Conservation (phyloP, 2,329 filamentous ascomycete genomes). For the Gaeumannomyces tritici region DNA sequence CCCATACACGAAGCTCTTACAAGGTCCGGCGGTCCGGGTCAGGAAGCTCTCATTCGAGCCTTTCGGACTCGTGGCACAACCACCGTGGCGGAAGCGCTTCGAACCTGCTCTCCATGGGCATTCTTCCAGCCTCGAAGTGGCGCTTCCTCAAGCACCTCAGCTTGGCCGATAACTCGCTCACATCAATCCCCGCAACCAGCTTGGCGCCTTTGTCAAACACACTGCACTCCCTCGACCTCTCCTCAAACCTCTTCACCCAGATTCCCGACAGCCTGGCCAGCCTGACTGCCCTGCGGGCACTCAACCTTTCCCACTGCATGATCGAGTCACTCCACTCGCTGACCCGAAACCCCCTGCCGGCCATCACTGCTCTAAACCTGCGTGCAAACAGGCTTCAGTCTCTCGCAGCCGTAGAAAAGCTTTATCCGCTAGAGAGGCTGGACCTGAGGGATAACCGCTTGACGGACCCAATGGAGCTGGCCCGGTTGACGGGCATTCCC, state of each 20-base stretch:
- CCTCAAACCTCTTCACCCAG: slow-evolving; percentile 86
- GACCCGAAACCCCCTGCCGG: slow-evolving; percentile 75
- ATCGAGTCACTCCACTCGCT: slow-evolving; percentile 89
- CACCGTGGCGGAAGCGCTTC: slow-evolving; percentile 58
- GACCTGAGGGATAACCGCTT: slow-evolving; percentile 87
- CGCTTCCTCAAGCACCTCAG: slow-evolving; percentile 87
- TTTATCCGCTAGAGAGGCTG: slow-evolving; percentile 79
- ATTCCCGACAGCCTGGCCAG: slow-evolving; percentile 85
- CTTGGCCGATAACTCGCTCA: slow-evolving; percentile 83
- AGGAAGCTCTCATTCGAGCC: slow-evolving; percentile 80
- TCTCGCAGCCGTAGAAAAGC: slow-evolving; percentile 79
- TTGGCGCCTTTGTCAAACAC: slow-evolving; percentile 78
- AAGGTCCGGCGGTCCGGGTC: slow-evolving; percentile 82
- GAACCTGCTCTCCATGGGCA: slow-evolving; percentile 62
- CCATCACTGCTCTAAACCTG: slow-evolving; percentile 87
- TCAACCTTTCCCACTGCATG: slow-evolving; percentile 96
- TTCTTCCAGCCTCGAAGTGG: slow-evolving; percentile 83
- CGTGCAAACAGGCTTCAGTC: slow-evolving; percentile 80
- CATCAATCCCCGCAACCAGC: slow-evolving; percentile 64
- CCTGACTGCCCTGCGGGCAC: slow-evolving; percentile 75
- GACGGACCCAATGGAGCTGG: slow-evolving; percentile 84
- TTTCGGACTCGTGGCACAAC: slow-evolving; percentile 55
- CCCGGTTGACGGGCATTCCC: slow-evolving; percentile 79
- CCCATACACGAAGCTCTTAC: slow-evolving; percentile 56
- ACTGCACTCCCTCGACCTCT: slow-evolving; percentile 84